Evolutionary conservation across 495 filamentous ascomycete genomes (phyloP).

Genomic region (Lophium mytilinum): DNA sequence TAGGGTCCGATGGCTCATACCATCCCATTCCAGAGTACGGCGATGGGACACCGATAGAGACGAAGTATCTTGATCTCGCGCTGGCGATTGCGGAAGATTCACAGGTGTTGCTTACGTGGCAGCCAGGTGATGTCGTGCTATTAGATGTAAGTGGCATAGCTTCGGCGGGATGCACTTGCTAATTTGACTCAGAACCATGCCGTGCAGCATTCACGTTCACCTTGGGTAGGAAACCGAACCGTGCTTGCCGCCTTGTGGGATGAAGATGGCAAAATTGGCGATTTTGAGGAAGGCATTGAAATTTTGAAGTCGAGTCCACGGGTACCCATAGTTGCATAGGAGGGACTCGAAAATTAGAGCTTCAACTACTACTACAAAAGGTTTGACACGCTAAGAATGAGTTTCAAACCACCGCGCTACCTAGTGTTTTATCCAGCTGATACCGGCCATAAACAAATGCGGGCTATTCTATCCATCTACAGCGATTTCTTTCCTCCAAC

Average conservation of each 20-base stretch:
- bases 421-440: no score
- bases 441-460: no score
- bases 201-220: conserved; percentile 26
- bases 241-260: conserved; percentile 27
- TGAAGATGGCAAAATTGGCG: conserved; percentile 5
- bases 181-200: conserved; percentile 22
- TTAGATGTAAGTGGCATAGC: not conserved
- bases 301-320: not conserved
- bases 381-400: no score
- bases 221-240: conserved; percentile 23
- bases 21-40: conserved; percentile 27
- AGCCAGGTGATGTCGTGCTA: conserved; percentile 4
- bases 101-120: conserved; percentile 20
- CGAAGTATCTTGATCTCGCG: conserved; percentile 24
- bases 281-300: not conserved
- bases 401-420: no score
- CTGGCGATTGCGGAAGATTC: conserved; percentile 21
- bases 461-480: no score
- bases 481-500: no score
- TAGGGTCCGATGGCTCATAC: conserved; percentile 26
- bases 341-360: no score
- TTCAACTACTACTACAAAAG: no score
- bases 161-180: not conserved
- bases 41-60: conserved; percentile 23
- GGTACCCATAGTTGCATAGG: no score